Evolutionary conservation across 352 stramenopile genomes (phyloP).

Genomic region (Chrysophaeum taylorii): DNA sequence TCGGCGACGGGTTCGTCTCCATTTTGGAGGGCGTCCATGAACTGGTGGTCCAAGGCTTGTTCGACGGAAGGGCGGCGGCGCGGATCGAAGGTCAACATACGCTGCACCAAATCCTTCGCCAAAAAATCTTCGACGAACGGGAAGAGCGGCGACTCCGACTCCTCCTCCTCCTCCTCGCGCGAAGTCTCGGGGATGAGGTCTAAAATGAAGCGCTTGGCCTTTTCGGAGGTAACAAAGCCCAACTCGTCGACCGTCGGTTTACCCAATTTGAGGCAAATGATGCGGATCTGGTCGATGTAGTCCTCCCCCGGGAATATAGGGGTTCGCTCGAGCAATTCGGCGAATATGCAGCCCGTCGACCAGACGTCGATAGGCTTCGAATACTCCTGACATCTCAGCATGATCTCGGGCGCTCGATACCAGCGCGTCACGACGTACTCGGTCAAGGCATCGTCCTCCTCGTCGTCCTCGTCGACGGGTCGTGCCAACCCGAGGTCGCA

Average conservation of each 20-base stretch:
- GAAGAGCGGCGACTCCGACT: too few relatives aligned
- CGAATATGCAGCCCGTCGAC: slow-evolving; percentile 97
- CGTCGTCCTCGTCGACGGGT: slow-evolving; percentile 53
- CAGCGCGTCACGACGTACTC: slow-evolving; percentile 70
- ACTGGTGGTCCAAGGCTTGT: slow-evolving; percentile 86
- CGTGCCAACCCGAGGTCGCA: slow-evolving; percentile 86
- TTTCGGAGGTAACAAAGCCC: slow-evolving; percentile 91
- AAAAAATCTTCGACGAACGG: too few relatives aligned
- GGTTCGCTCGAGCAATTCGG: slow-evolving; percentile 91
- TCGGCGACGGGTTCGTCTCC: slow-evolving; percentile 53
- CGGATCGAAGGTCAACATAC: slow-evolving; percentile 60
- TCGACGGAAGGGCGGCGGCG: slow-evolving; percentile 78
- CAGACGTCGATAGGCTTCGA: slow-evolving; percentile 91
- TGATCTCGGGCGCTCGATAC: slow-evolving; percentile 75
- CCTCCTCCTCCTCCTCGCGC: too few relatives aligned
- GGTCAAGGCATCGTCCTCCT: slow-evolving; percentile 38
- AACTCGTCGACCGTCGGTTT: slow-evolving; percentile 82
- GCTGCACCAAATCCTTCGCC: slow-evolving; percentile 39
- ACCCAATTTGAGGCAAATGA: slow-evolving; percentile 92
- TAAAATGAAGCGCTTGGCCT: slow-evolving; percentile 71
- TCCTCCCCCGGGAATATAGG: slow-evolving; percentile 95
- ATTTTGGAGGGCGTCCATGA: slow-evolving; percentile 76
- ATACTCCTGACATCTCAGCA: slow-evolving; percentile 96
- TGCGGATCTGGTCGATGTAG: slow-evolving; percentile 97
- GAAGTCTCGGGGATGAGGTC: too few relatives aligned